phyloP scores from a whole-genome alignment of 805 yeast genomes.

The Nakazawaea anatomiae region DNA sequence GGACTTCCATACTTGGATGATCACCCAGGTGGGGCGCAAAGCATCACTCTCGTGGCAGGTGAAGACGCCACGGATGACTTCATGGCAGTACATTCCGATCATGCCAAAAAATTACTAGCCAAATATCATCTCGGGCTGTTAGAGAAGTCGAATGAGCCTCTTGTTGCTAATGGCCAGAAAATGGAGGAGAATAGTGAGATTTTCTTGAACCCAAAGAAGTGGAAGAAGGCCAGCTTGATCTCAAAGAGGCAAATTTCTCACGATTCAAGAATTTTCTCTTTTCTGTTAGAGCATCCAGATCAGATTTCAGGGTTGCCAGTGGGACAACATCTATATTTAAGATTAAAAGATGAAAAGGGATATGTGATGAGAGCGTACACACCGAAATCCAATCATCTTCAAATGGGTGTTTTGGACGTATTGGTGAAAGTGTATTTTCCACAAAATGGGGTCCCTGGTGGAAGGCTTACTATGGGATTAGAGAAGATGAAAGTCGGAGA shows the following conservation, averaged over 20 bases:
- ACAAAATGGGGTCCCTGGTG: conserved; percentile 22
- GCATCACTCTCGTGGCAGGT: conserved; percentile 21
- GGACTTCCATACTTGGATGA: conserved; percentile 27
- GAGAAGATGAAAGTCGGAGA: conserved; percentile 20
- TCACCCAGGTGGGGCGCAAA: conserved; percentile 26
- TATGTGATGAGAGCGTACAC: conserved; percentile 29
- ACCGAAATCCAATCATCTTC: conserved; percentile 22
- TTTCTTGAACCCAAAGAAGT: conserved; percentile 23
- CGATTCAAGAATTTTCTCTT: conserved; percentile 24
- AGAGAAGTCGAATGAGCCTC: conserved; percentile 3
- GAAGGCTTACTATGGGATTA: conserved; percentile 23
- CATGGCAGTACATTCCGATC: conserved; percentile 27
- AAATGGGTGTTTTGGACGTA: conserved; percentile 23
- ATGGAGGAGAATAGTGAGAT: conserved; percentile 11
- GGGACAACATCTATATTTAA: conserved; percentile 25
- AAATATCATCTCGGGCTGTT: conserved; percentile 21
- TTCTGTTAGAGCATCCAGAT: conserved; percentile 22
- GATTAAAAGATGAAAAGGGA: conserved; percentile 19
- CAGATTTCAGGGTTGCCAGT: conserved; percentile 27
- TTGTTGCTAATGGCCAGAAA: neutral
- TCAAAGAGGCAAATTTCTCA: conserved; percentile 19
- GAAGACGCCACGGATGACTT: conserved; percentile 27
- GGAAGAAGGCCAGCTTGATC: conserved; percentile 20
- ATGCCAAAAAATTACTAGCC: conserved; percentile 20
- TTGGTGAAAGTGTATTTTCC: conserved; percentile 29